Base-by-base conservation (phyloP, 768 basidiomycete genomes). In the Russula compacta region DNA sequence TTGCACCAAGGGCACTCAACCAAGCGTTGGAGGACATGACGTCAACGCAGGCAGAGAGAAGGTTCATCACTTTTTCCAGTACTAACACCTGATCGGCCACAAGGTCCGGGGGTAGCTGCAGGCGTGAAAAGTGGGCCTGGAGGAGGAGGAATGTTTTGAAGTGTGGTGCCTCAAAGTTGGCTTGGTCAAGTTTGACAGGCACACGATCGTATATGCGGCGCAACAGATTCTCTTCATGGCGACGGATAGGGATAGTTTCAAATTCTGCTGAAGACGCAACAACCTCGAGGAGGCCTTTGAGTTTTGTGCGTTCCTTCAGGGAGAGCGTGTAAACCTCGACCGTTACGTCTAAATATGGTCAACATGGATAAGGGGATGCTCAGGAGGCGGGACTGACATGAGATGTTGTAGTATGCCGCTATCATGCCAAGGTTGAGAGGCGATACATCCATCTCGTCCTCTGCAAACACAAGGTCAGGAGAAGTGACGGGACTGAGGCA, bases 81-180 rank as follows among this genome's bases (percentile, higher is more conserved):
- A 99, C 87, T 39, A 91, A 74, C 0, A 79, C 79, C 72, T 98
- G 97, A 70, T 99, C 95, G 0, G 92, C 90, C 6, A 86, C 92
- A 32, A 98, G 85, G 69, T 98, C 97, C 12, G 95, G 86, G 0
- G 95, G 95, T 2, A 98, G 79, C 47, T 90, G 86, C 17, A 98
- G 78, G 9, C 95, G 88, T 1, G 91, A 92, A 76, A 98, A 99
- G 76, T 98, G 95, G 0, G 95, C 94, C 71, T 99, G 95, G 1
- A 99, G 80, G 1, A 98, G 83, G 35, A 98, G 79, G 86, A 95
- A 97, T 0, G 95, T 94, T 77, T 99, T 98, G 87, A 98, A 98
- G 71, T 95, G 87, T 0, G 95, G 97, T 15, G 90, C 88, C 69
- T 94, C 92, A 73, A 92, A 98, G 73, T 98, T 89, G 61, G 77